A percentile compares a stretch with the other conserved stretches of the same genome.
These are phyloP conservation scores for Neocatenulostroma microsporum DNA, from an alignment of 2,329 filamentous ascomycete genomes.

Conservation along the genomic window DNA sequence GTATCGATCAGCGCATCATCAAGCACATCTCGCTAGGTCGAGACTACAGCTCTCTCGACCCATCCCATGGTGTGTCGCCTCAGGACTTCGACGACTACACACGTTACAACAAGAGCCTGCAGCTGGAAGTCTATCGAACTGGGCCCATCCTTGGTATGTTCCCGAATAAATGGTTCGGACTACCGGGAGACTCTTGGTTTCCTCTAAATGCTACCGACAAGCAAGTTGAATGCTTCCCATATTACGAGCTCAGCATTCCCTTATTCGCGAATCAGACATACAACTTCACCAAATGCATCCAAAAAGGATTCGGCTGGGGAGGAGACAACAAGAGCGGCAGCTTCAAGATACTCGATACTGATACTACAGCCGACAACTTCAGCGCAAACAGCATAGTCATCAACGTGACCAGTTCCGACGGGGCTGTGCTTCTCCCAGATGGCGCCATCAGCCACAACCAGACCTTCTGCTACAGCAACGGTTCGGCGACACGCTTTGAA, in stretches of 20 bases:
- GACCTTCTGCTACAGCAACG: no score
- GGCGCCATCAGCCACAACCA: no score
- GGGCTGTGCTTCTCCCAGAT: no score
- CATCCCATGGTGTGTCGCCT: no score
- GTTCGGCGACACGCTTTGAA: no score
- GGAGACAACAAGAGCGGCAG: conserved; percentile 10
- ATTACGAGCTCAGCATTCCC: no score
- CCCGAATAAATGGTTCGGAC: conserved; percentile 4
- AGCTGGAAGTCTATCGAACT: conserved; percentile 10
- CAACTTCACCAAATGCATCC: conserved; percentile 21
- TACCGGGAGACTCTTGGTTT: conserved; percentile 7
- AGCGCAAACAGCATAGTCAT: no score
- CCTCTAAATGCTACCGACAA: conserved; percentile 5
- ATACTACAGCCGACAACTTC: no score
- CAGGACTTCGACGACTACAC: conserved; percentile 8
- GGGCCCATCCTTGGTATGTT: conserved; percentile 13
- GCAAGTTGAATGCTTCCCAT: conserved; percentile 9
- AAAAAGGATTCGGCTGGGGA: conserved; percentile 18
- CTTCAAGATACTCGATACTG: conserved; percentile 18
- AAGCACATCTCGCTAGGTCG: neutral
- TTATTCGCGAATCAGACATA: no score
- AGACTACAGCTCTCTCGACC: no score
- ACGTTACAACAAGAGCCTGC: conserved; percentile 12
- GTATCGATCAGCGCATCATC: conserved; percentile 7
- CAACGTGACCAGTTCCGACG: conserved; percentile 17